Evolutionary conservation across 306 rosid genomes (phyloP), one percentile per base, ranked within the genome.

Genomic region (Vigna nakashimae): DNA sequence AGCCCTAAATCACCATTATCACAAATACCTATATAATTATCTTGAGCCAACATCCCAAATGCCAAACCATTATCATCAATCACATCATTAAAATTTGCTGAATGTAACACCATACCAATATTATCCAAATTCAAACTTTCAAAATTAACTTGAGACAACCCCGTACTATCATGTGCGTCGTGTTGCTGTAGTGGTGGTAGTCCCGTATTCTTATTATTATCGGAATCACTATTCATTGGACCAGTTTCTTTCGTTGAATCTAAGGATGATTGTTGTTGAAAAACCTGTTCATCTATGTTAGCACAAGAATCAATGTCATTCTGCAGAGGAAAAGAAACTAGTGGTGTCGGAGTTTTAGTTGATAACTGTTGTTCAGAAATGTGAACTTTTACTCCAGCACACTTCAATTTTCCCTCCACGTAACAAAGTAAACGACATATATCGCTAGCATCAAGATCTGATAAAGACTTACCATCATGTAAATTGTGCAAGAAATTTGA

Each of bases 401-500:
- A 1, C 45, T 65, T 45, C 24, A 30, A 1, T 14, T 79, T 79
- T 6, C 30, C 58, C 5, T 74, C 30, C 30, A 62, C 18, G 43
- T 68, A 67, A 22, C 1, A n/a, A 43, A 60, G 43, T 17, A 83
- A 79, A 43, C 64, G 20, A 30, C 1, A 43, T 56, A 70, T 4
- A 5, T 52, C 52, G 62, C 9, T 24, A 43, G 12, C 30, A 1
- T 52, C 45, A 53, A 79, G 68, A 43, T 69, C 40, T 74, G 7
- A 43, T 13, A 83, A 40, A 10, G 52, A 8, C 50, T 63, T 70
- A n/a, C 78, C 73, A 1, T 60, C 3, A 32, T 28, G 30, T 17
- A 77, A 42, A 4, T 67, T 18, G 32, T 73, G 40, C 64, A 83
- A 30, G 55, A 67, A 34, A 40, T 32, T 16, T 14, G 43, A n/a